Base-by-base conservation (phyloP, 495 filamentous ascomycete species). In the Rhizodiscina lignyota region DNA sequence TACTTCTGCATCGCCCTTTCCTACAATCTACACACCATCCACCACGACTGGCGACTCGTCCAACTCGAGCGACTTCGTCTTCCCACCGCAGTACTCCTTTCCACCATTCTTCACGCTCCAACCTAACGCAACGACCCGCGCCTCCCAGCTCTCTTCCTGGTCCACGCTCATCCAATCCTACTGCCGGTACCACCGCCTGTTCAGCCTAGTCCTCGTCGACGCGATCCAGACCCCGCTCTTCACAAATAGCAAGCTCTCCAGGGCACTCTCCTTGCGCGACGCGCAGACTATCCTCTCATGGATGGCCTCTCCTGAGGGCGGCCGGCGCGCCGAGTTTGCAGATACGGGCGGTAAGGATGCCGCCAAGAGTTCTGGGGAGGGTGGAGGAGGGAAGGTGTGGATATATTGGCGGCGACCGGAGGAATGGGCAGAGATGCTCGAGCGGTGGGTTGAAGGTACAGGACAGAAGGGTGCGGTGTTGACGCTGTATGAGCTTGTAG, bases 81-180 rank as follows among this genome's bases (percentile, higher is more conserved):
- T 53, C 40, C 54, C 54, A 0, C 32, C 52, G 18, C 54, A 51
- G 32, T 70, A 78, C 65, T 47, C 52, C 59, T 81, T 77, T 57
- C 77, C 77, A 2, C 72, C 77, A 41, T 79, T 83, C 72, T 83
- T 72, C 69, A 78, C 74, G 42, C 67, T 65, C 43, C 87, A 96
- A 63, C 73, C 77, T 30, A 85, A 84, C 63, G 63, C 62, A 43
- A 60, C 64, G 20, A 93, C 83, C 8, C 79, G 71, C 47, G 66
- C 70, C 54, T 67, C 72, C 17, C 89, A 96, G 53, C 72, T 84
- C 35, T 56, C 65, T 22, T 81, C 79, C 60, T 97, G 89, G 89
- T 74, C 78, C 27, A 50, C 69, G n/a, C 70, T 93, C 13, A 74
- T 97, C 48, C 82, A 79, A 38, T 47, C 74, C 47, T 97, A 89